phyloP scores from a whole-genome alignment of 2,329 filamentous ascomycete species.

The Colletotrichum higginsianum region DNA sequence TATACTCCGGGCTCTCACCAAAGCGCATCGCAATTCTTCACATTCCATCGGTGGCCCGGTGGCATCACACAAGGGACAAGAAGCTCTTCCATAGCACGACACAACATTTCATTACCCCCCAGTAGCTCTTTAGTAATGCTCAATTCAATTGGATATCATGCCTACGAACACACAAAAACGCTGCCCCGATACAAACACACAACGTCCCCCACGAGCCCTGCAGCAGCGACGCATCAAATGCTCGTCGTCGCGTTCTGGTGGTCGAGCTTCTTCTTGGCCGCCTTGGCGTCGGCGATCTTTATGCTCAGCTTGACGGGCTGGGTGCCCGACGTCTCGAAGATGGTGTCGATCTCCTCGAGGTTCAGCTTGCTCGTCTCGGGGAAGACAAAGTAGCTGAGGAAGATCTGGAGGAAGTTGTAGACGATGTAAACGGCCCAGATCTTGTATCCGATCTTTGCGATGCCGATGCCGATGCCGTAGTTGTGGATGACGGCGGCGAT shows the following conservation, averaged over 20 bases:
- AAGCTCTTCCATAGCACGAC: too few species aligned
- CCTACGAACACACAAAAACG: not conserved
- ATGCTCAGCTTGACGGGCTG: constrained; percentile 41
- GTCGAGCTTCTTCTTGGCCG: constrained; percentile 31
- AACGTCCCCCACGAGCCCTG: not conserved
- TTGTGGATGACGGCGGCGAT: constrained; percentile 59
- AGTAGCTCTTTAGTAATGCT: too few species aligned
- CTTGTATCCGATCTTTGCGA: constrained; percentile 63
- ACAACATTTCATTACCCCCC: too few species aligned
- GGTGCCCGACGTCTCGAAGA: constrained; percentile 57
- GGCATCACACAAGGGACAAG: too few species aligned
- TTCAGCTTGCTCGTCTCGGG: constrained; percentile 65
- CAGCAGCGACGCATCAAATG: not conserved
- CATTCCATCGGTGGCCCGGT: too few species aligned
- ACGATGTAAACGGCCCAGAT: constrained; percentile 66
- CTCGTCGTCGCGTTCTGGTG: not conserved
- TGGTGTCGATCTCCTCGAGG: constrained; percentile 71
- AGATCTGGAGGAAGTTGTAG: constrained; percentile 64
- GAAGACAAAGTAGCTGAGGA: constrained; percentile 64
- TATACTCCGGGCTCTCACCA: too few species aligned
- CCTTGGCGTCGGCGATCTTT: constrained; percentile 42
- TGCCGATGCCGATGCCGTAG: constrained; percentile 64
- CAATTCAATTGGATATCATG: not conserved
- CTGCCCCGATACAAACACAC: not conserved
- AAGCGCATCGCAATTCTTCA: too few species aligned